phyloP scores from a whole-genome alignment of 148 eudicot species.

The Vaccinium darrowii region DNA sequence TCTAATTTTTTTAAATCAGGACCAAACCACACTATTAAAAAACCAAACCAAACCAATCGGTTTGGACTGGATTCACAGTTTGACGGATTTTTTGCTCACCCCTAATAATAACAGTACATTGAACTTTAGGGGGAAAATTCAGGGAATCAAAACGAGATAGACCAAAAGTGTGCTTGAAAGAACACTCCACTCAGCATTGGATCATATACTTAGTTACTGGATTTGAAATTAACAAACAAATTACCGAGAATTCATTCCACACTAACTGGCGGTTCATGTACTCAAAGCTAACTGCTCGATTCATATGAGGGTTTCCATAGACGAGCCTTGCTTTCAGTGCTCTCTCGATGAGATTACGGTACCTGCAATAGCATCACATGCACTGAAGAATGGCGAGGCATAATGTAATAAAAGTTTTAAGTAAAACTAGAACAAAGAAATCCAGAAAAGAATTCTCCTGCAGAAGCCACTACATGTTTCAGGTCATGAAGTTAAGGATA shows the following conservation, averaged over 20 bases:
- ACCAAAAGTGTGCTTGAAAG: constrained; percentile 5
- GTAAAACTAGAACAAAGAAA: neutral
- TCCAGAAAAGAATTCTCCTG: neutral
- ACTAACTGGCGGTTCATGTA: constrained; percentile 99
- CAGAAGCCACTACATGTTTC: neutral
- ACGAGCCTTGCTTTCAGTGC: constrained; percentile 88
- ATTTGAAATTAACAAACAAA: constrained; percentile 5
- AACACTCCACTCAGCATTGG: neutral
- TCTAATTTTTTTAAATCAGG: too few species aligned
- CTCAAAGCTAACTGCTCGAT: constrained; percentile 96
- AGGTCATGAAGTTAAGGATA: neutral
- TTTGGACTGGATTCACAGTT: too few species aligned
- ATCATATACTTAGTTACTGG: neutral
- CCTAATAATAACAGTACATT: neutral
- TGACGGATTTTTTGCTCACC: too few species aligned
- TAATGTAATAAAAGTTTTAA: neutral
- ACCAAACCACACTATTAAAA: too few species aligned
- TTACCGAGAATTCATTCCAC: constrained; percentile 99
- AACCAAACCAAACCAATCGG: too few species aligned
- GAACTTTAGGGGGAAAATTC: neutral
- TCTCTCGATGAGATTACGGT: constrained; percentile 89
- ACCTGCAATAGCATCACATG: constrained; percentile 47
- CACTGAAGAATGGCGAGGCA: neutral
- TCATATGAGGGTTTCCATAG: constrained; percentile 93
- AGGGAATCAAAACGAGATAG: neutral